Evolutionary conservation across 176 grass and related monocot species (phyloP), one percentile per base, ranked within the genome.

Genomic region (Juncus effusus): DNA sequence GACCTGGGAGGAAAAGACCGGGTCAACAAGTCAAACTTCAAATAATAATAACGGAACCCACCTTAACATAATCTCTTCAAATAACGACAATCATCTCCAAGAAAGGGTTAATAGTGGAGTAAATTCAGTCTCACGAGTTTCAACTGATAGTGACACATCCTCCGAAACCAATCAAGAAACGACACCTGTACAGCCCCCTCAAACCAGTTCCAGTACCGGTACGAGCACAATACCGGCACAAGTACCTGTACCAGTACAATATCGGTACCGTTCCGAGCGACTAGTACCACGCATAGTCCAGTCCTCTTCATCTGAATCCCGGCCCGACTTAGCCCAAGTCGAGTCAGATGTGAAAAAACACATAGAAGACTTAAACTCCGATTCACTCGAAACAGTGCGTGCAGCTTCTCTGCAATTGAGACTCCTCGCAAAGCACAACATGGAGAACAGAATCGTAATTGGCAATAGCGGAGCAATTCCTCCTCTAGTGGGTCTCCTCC

Each of bases 401-500:
- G 59, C 40, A 61, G 81, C 87, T 59, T 74, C 81, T n/a, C 59
- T 38, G 75, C 84, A 96, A 76, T 58, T 96, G 5, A 86, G 62
- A 28, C 52, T 83, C 77, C 79, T 85, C 59, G 80, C 91, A 36
- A 90, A 75, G 59, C 81, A 88, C 62, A 87, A 58, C 65, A 81
- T 88, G 81, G 84, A 90, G 59, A 90, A 69, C 58, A 86, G 87
- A 59, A 85, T 85, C 54, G 62, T 75, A 11, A 82, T 96, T 49
- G 76, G 78, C 60, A 85, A 78, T 13, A 76, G 67, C 38, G 79
- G 87, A 54, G 91, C 79, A 10, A 87, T 96, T 80, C 73, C 76
- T 51, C 72, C 75, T 16, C 71, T 88, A 16, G 87, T 85, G 63
- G 74, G 66, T 53, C 81, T 96, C 70, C 91, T 96, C 83, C 73